Evolutionary conservation across 2,329 filamentous ascomycete genomes (phyloP), one percentile per base, ranked within the genome.

Genomic region (Ascomycota sp.): DNA sequence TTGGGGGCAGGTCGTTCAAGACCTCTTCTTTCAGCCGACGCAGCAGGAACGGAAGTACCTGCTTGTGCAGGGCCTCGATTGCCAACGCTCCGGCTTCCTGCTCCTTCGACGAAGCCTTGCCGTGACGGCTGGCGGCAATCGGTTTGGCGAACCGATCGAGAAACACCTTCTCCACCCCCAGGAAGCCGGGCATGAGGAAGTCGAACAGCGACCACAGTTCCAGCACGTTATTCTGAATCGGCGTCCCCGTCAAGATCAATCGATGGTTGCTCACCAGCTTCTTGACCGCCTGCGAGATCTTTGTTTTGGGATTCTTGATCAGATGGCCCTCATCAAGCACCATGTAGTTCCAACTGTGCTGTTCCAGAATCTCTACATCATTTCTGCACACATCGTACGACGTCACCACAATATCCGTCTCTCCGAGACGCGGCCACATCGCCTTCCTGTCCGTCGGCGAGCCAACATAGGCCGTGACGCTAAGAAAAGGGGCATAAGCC

Each of bases 311-410:
- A 51, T 98, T 98, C 63, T 98, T 98, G 64, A 98, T 98, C 41
- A 98, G 59, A 58, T 98, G 89, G 2, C 91, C 89, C 58, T 98
- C 89, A 47, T 98, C 89, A 7, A 98, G 69, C 4, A 98, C 84
- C 36, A 89, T 79, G 50, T 98, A 98, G 51, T 98, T 98, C 83
- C 86, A 98, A 43, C 69, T 89, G 48, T 89, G 71, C 35, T 80
- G 72, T 31, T 71, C 69, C 27, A 98, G 66, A 5, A 86, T 54
- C 7, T 93, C 83, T n/a, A 76, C 72, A 48, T 98, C 89, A 43
- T 98, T 98, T 34, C 91, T 75, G 50, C 86, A 93, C 33, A 98
- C 89, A 51, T 98, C 91, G 48, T 98, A 98, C 0, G 86, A 95
- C 1, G 91, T 98, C 40, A 98, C 81, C 33, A 98, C 83, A 37